Base-by-base conservation (phyloP, 2,329 filamentous ascomycete genomes). In the Penicillium frequentans region DNA sequence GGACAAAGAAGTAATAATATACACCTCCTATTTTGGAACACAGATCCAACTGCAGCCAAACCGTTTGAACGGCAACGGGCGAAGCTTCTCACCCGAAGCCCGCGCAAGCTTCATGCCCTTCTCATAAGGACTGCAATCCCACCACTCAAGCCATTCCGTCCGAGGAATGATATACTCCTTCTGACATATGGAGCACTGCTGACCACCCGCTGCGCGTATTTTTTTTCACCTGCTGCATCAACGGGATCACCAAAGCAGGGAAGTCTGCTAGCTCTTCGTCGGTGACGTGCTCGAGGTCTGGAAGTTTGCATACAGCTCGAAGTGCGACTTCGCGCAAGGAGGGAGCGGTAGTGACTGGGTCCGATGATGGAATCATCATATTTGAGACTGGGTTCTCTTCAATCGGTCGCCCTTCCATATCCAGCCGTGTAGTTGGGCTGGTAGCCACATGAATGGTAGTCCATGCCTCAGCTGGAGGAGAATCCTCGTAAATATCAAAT, bases 141-240 rank as follows among this genome's bases (percentile, higher is more conserved):
- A 77, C 75, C 75, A 77, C 58, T 79, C 78, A 21, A 78, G 66
- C 76, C 77, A 80, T 59, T 76, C 70, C 0, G 73, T 68, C 10
- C 77, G 73, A 16, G 77, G 70, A 49, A 77, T 67, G 6, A 80
- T 72, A 46, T 76, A 79, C 8, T 64, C 66, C 11, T 70, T 69
- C 29, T 69, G 64, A 51, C 78, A 81, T 0, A 76, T 66, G 0
- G 75, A 77, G 57, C 78, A 81, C 26, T 56, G 53, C 49, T 71
- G 68, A 5, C 73, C 75, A 1, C 77, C 77, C 0, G 69, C 68
- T 46, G 66, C 62, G n/a, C 71, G 70, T 11, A 77, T 69, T 5
- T 68, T 64, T 64, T 43, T 68, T 68, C 4, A 76, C 73, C 5
- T 66, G 58, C n/a, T 65, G 61, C 8, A 81, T 63, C 5, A 78